Evolutionary conservation across 1,284 basidiomycete genomes (phyloP).

Genomic region (Puccinia horiana): DNA sequence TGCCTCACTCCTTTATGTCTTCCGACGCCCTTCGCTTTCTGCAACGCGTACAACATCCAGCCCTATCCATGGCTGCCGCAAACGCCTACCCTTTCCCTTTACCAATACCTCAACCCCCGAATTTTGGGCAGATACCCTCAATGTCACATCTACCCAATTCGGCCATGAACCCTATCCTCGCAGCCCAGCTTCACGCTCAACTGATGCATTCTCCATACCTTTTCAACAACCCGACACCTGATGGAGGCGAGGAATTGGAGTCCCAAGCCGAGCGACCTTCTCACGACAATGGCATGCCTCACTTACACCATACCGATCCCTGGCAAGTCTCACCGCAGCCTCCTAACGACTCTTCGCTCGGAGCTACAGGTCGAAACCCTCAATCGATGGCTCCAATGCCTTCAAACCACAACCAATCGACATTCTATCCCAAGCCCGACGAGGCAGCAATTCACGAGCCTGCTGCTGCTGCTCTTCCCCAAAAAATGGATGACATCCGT

Average conservation of each 20-base stretch:
- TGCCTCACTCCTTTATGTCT: constrained; percentile 16
- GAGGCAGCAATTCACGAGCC: neutral
- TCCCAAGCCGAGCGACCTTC: neutral
- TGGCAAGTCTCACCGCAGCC: constrained; percentile 30
- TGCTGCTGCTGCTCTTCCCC: neutral
- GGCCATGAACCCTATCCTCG: constrained; percentile 18
- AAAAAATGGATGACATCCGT: constrained; percentile 18
- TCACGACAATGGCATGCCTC: constrained; percentile 1
- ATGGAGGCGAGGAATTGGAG: constrained; percentile 5
- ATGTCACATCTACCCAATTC: constrained; percentile 32
- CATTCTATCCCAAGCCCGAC: neutral
- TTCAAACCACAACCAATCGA: constrained; percentile 8
- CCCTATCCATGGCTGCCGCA: constrained; percentile 25
- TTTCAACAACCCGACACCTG: neutral
- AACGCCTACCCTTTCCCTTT: constrained; percentile 37
- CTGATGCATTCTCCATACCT: constrained; percentile 10
- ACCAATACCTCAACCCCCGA: constrained; percentile 36
- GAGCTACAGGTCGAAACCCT: neutral
- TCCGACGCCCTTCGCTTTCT: constrained; percentile 35
- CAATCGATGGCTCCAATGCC: neutral
- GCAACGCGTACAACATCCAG: constrained; percentile 41
- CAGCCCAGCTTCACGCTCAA: constrained; percentile 32
- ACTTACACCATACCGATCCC: constrained; percentile 17
- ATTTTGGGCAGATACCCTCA: constrained; percentile 39
- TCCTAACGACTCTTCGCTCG: constrained; percentile 2